Base-by-base conservation (phyloP, 257 asterid genomes). In the Henckelia pumila region DNA sequence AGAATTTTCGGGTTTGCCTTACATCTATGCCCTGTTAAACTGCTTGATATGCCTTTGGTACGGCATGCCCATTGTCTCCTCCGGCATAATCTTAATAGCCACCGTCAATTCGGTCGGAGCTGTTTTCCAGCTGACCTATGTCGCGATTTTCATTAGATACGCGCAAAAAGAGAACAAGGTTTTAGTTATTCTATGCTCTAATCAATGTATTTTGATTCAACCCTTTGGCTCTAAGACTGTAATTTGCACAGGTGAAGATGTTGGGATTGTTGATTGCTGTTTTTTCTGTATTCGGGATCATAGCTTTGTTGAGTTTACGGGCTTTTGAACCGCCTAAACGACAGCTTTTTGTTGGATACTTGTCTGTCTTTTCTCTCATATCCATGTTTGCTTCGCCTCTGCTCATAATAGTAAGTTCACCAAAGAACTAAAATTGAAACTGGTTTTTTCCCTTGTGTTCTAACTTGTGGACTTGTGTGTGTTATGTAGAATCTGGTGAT, bases 401-500 rank as follows among this genome's bases (percentile, higher is more conserved):
- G 75, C 78, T 86, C 64, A 78, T 86, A 66, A 86, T 86, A 6
- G 89, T 86, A 71, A 0, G 87, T 74, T 44, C 19, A 3, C 52
- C 52, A 14, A 2, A 44, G 52, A 44, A 44, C 19, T 44, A 14
- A 14, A 14, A 44, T 44, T 44, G 7, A 14, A 44, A 19, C 14
- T 6, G 19, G 4, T 44, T 4, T 8, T 37, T 37, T 37, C 11
- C 49, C 49, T 37, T 37, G 11, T 37, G 49, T 37, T 2, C 59
- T 28, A 56, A 56, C 69, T 62, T 37, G 66, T 52, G 29, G 17
- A 6, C 24, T 55, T 29, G 30, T 9, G 7, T 56, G 2, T 7
- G 20, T 55, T 37, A 37, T 61, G 76, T 89, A 91, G 97, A 83
- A 91, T 80, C 67, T 84, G 84, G 97, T 91, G 83, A 91, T 91